Percentiles rank a stretch among this genome's conserved stretches.
Conservation (phyloP, 306 rosid species). For the Myrica gale region DNA sequence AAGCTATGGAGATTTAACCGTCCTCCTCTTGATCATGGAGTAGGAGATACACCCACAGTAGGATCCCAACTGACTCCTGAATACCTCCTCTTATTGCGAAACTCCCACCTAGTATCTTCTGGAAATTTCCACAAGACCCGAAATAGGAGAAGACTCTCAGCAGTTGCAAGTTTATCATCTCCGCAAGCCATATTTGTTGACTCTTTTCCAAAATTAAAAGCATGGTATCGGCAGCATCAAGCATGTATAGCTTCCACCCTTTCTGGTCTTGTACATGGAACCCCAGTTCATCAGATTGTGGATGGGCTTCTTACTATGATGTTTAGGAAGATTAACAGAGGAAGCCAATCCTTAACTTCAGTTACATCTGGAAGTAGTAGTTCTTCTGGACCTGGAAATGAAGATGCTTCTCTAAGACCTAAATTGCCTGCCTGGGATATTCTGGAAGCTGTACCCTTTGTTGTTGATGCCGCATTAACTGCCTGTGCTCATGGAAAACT, state of each 20-base stretch:
- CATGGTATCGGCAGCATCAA: constrained; percentile 93
- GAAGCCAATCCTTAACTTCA: constrained; percentile 57
- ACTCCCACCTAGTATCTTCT: constrained; percentile 69
- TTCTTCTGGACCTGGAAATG: constrained; percentile 85
- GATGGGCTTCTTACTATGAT: constrained; percentile 95
- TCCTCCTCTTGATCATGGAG: constrained; percentile 93
- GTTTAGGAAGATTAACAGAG: constrained; percentile 67
- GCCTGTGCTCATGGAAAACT: constrained; percentile 96
- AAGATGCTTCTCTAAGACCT: constrained; percentile 63
- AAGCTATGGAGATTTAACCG: constrained; percentile 88
- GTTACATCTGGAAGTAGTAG: constrained; percentile 82
- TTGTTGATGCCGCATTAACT: constrained; percentile 95
- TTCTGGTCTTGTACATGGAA: constrained; percentile 92
- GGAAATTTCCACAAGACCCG: constrained; percentile 51
- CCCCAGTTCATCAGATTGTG: constrained; percentile 91
- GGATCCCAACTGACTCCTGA: constrained; percentile 96
- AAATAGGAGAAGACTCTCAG: constrained; percentile 76
- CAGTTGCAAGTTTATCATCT: constrained; percentile 65
- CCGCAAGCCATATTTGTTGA: constrained; percentile 86
- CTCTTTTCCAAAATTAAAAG: constrained; percentile 90
- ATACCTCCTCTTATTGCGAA: constrained; percentile 77
- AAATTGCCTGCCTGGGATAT: constrained; percentile 98
- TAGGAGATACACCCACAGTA: constrained; percentile 90
- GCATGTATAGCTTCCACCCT: constrained; percentile 96
- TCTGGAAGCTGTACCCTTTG: constrained; percentile 89